Base-by-base conservation (phyloP, 192 early-diverging fungal genomes). In the Entomortierella chlamydospora region DNA sequence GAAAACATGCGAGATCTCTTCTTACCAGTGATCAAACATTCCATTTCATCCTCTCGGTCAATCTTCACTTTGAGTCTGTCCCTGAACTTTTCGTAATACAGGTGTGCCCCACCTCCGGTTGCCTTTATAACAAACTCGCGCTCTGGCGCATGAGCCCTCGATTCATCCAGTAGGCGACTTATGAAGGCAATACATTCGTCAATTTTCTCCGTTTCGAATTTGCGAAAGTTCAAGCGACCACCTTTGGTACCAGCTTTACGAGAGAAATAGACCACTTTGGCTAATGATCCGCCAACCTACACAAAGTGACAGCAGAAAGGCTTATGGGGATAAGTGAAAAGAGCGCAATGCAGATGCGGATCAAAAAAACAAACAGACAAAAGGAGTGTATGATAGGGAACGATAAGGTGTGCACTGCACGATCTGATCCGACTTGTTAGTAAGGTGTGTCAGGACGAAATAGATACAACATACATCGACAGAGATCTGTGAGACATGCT, bases 21-120 rank as follows among this genome's bases (percentile, higher is more conserved):
- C 11, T 55, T 66, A 90, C 89, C 93, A 30, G 87, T 82, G 54
- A 92, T 91, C 51, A 95, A 72, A 62, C 94, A 95, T 62, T 94
- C 93, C 95, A 98, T 97, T 83, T 98, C 97, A 61, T 98, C 97
- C 81, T 96, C 96, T 30, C 91, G 88, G 34, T 94, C 86, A 54
- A 97, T 87, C 39, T 82, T 86, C 9, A 93, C 93, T 7, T 91
- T 93, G 25, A 96, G 87, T 54, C 81, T 81, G 23, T 90, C 74
- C 42, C 72, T 70, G 68, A 96, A 85, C 25, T 85, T 77, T 29
- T 91, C 86, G 69, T 93, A 89, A 81, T 88, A 96, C 68, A 94
- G 81, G 72, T 95, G 91, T 20, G 95, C 90, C 1, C 97, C 96
- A 10, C 95, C 95, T 49, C 95, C 97, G 31, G 95, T 97, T 15